phyloP scores from a whole-genome alignment of 805 yeast species.

The Zygosaccharomyces gambellarensis region DNA sequence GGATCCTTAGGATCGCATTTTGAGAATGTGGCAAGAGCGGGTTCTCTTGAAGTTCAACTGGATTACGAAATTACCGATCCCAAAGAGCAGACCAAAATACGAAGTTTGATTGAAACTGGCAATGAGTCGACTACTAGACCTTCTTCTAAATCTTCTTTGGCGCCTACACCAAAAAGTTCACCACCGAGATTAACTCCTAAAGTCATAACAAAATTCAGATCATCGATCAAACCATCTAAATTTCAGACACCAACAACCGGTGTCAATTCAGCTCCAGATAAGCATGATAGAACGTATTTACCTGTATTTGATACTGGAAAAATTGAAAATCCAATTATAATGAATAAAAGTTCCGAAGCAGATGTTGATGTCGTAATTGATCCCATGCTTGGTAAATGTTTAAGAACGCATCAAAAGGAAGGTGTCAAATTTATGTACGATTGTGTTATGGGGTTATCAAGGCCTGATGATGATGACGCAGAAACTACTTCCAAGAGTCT shows the following conservation, averaged over 20 bases:
- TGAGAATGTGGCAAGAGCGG: constrained; percentile 46
- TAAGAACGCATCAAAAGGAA: constrained; percentile 84
- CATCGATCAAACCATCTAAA: constrained; percentile 16
- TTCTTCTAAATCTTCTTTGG: background rate
- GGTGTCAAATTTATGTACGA: constrained; percentile 80
- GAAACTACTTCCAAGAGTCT: constrained; percentile 13
- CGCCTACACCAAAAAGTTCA: background rate
- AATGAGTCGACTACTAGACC: background rate
- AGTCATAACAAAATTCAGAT: constrained; percentile 14
- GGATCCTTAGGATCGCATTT: constrained; percentile 23
- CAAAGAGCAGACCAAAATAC: constrained; percentile 14
- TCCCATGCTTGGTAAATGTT: constrained; percentile 44
- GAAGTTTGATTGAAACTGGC: background rate
- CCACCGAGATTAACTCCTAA: constrained; percentile 5
- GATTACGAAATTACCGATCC: constrained; percentile 41
- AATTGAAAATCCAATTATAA: constrained; percentile 38
- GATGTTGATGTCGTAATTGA: constrained; percentile 53
- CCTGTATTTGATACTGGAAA: constrained; percentile 40
- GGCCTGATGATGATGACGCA: constrained; percentile 38
- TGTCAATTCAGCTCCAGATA: constrained; percentile 3
- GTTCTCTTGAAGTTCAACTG: constrained; percentile 58
- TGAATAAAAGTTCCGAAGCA: constrained; percentile 36
- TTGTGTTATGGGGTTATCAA: constrained; percentile 68
- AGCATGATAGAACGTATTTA: constrained; percentile 19
- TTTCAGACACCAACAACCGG: constrained; percentile 10